phyloP scores from a whole-genome alignment of 2,329 filamentous ascomycete species.

The Thielaviopsis musarum region DNA sequence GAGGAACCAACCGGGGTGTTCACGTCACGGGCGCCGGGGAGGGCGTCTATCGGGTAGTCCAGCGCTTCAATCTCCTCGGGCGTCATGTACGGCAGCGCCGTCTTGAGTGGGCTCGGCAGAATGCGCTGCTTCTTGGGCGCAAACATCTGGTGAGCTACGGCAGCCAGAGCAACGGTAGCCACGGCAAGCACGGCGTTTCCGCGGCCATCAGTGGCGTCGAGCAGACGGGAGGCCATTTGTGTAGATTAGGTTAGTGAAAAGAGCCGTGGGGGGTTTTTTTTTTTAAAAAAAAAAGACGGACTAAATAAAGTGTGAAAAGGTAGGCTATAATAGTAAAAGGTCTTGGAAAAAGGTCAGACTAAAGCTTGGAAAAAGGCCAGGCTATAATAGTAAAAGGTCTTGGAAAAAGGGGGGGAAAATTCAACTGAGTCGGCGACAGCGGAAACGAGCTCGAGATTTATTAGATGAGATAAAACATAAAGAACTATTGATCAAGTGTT shows the following conservation, averaged over 20 bases:
- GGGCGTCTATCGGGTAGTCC: slow-evolving; percentile 47
- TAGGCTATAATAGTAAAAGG: not conserved
- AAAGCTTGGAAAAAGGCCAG: no score
- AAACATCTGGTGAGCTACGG: slow-evolving; percentile 20
- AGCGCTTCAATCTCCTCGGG: slow-evolving; percentile 23
- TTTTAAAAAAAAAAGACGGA: not conserved
- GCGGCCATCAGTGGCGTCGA: slow-evolving; percentile 4
- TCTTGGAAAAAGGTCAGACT: not conserved
- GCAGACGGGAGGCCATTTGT: slow-evolving; percentile 6
- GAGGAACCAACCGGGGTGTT: slow-evolving; percentile 36
- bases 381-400: not conserved
- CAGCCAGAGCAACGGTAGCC: slow-evolving; percentile 25
- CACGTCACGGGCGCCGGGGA: slow-evolving; percentile 60
- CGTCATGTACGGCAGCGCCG: slow-evolving; percentile 22
- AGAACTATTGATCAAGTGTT: not conserved
- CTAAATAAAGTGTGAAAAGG: no score
- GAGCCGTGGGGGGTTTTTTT: no score
- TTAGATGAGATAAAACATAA: not conserved
- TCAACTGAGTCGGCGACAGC: not conserved
- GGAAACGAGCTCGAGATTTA: no score
- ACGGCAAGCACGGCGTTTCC: slow-evolving; percentile 22
- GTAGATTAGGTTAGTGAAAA: not conserved
- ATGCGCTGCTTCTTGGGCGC: slow-evolving; percentile 25
- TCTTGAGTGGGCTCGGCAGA: slow-evolving; percentile 29
- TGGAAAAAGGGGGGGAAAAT: not conserved